phyloP scores from a whole-genome alignment of 805 yeast species.

The Suhomyces pyralidae region DNA sequence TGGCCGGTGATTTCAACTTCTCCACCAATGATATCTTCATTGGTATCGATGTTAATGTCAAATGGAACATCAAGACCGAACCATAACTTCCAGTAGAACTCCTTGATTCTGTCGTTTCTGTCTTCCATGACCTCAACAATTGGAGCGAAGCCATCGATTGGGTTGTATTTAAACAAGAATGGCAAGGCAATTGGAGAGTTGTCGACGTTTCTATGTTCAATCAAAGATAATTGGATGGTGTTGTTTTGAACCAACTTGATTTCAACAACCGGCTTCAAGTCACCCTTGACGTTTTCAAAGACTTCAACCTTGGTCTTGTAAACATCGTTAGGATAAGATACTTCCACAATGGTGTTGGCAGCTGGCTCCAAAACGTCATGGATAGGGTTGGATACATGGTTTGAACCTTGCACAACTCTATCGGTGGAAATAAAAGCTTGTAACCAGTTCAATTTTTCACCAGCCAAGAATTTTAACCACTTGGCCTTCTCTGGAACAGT shows the following conservation, averaged over 20 bases:
- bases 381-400: slow-evolving; percentile 76
- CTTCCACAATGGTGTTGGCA: slow-evolving; percentile 56
- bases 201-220: slow-evolving; percentile 86
- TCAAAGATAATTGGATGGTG: slow-evolving; percentile 66
- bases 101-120: slow-evolving; percentile 89
- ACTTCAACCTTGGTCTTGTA: slow-evolving; percentile 61
- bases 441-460: slow-evolving; percentile 78
- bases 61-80: slow-evolving; percentile 62
- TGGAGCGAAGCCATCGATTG: slow-evolving; percentile 93
- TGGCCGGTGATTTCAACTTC: slow-evolving; percentile 65
- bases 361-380: slow-evolving; percentile 78
- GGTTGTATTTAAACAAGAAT: slow-evolving; percentile 73
- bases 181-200: slow-evolving; percentile 70
- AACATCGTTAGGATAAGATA: slow-evolving; percentile 47
- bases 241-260: slow-evolving; percentile 50
- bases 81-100: slow-evolving; percentile 98
- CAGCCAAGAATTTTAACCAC: slow-evolving; percentile 86
- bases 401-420: slow-evolving; percentile 80
- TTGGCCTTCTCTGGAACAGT: slow-evolving; percentile 28
- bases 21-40: slow-evolving; percentile 67
- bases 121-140: slow-evolving; percentile 85
- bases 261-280: slow-evolving; percentile 60
- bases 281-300: slow-evolving; percentile 71
- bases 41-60: slow-evolving; percentile 69
- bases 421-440: slow-evolving; percentile 80